Evolutionary conservation across 208 protist genomes (phyloP).

Genomic region (Chromosphaera perkinsii): DNA sequence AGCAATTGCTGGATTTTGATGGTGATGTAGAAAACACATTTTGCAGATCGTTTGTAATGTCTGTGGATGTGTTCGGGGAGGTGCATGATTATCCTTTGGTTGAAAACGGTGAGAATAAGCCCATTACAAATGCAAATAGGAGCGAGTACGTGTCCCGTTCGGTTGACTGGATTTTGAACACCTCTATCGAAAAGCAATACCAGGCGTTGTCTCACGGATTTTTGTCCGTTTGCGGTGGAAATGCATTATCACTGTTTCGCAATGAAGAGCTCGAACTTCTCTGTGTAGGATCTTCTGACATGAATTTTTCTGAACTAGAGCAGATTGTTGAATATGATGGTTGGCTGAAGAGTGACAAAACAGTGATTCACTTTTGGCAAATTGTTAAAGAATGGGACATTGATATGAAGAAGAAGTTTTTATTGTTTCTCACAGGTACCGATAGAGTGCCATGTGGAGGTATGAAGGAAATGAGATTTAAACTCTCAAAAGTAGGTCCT

Average conservation of each 20-base stretch:
- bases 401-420: slow-evolving; percentile 22
- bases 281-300: slow-evolving; percentile 45
- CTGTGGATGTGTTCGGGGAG: too few species aligned
- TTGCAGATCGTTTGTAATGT: slow-evolving; percentile 31
- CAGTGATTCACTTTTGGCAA: slow-evolving; percentile 28
- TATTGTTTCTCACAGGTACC: slow-evolving; percentile 33
- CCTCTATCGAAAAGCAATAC: slow-evolving; percentile 17
- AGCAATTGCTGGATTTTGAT: slow-evolving; percentile 48
- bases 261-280: slow-evolving; percentile 59
- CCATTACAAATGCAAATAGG: slow-evolving; percentile 30
- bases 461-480: neutral
- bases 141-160: slow-evolving; percentile 29
- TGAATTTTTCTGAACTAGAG: slow-evolving; percentile 59
- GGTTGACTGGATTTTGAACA: slow-evolving; percentile 28
- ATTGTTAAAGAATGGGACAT: slow-evolving; percentile 9
- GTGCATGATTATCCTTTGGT: too few species aligned
- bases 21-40: slow-evolving; percentile 62
- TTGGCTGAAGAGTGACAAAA: slow-evolving; percentile 15
- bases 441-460: neutral
- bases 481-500: neutral
- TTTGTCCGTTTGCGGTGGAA: slow-evolving; percentile 30
- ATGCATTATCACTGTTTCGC: slow-evolving; percentile 41
- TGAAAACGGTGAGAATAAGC: slow-evolving; percentile 13
- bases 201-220: slow-evolving; percentile 24
- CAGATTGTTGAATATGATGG: slow-evolving; percentile 39